A percentile compares a stretch with the other conserved stretches of the same genome.
Conservation (phyloP, 768 basidiomycete genomes). For the Mycena leptocephala region DNA sequence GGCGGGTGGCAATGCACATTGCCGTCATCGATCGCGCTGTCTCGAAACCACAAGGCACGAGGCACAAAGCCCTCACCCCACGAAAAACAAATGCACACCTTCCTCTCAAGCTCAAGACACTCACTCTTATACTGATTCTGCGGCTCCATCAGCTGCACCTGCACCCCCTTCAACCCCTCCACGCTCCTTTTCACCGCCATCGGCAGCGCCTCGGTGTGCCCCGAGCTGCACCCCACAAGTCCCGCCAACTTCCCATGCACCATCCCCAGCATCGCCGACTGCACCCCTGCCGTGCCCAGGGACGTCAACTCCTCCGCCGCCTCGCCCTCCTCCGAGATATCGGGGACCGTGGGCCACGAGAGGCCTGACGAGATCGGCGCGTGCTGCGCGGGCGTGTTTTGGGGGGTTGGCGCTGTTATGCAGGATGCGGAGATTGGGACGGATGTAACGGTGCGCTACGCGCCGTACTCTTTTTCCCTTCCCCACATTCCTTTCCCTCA, state of each 20-base stretch:
- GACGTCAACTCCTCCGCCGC: conserved; percentile 66
- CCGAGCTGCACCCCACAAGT: conserved; percentile 93
- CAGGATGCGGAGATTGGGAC: conserved; percentile 68
- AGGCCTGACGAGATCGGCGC: conserved; percentile 86
- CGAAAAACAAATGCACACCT: conserved; percentile 67
- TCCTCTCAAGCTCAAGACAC: conserved; percentile 96
- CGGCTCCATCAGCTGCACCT: conserved; percentile 91
- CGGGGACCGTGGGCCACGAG: conserved; percentile 91
- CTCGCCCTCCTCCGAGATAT: conserved; percentile 86
- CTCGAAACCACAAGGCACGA: not conserved
- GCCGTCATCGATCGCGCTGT: not conserved
- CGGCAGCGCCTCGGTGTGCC: conserved; percentile 94
- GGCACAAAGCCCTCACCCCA: not conserved
- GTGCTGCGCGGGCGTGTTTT: conserved; percentile 91
- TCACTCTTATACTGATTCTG: conserved; percentile 97
- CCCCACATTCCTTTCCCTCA: too few relatives aligned
- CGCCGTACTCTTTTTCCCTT: too few relatives aligned
- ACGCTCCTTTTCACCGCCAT: conserved; percentile 86
- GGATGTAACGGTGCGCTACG: too few relatives aligned
- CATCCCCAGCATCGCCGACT: conserved; percentile 84
- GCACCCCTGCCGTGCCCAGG: conserved; percentile 57
- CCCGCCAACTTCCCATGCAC: conserved; percentile 91
- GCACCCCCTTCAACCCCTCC: conserved; percentile 95
- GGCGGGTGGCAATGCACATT: not conserved
- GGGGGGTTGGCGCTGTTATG: conserved; percentile 92